Base-by-base conservation (phyloP, 768 basidiomycete species). In the Sistotremastrum suecicum region DNA sequence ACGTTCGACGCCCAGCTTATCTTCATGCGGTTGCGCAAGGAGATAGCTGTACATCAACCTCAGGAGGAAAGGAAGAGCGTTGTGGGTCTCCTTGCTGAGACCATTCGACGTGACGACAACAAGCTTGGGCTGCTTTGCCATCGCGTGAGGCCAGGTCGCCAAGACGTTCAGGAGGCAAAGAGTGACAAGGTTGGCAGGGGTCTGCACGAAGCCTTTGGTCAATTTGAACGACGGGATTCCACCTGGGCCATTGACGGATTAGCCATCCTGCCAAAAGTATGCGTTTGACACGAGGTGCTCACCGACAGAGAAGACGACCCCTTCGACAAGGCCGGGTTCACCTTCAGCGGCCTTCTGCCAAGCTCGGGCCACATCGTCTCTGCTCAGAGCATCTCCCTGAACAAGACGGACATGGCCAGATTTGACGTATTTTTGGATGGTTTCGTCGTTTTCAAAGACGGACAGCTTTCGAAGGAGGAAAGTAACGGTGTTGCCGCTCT, bases 281-380 rank as follows among this genome's bases (percentile, higher is more conserved):
- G 31, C 4, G 0, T 3, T 3, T 33, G 7, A 29, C 41, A 38
- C 7, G 5, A 30, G 36, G 9, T 3, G 63, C 71, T 41, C 51
- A 72, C 80, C 82, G 47, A 83, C 66, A 4, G 78, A 72, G 61
- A 75, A 82, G 7, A 83, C 50, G 12, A 82, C 60, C 30, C 71
- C 51, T 49, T 80, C 77, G 43, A 81, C 66, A 2, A 61, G 57
- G 11, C 54, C 59, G 28, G 54, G 37, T 7, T 55, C 57, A 1
- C 56, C 60, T 44, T 53, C 48, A 0, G 57, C 59, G 1, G 68
- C 68, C 45, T 63, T 64, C 4, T 64, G 55, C 78, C 80, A 81
- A 3, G 67, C 76, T 10, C 58, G 61, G 48, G 64, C 48, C 43
- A 80, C 68, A 50, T 82, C 76, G 0, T 62, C 66, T 45, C 66